These are phyloP conservation scores for Saccharomycopsis sp. DNA, from an alignment of 805 yeast genomes.

Conservation along the genomic window DNA sequence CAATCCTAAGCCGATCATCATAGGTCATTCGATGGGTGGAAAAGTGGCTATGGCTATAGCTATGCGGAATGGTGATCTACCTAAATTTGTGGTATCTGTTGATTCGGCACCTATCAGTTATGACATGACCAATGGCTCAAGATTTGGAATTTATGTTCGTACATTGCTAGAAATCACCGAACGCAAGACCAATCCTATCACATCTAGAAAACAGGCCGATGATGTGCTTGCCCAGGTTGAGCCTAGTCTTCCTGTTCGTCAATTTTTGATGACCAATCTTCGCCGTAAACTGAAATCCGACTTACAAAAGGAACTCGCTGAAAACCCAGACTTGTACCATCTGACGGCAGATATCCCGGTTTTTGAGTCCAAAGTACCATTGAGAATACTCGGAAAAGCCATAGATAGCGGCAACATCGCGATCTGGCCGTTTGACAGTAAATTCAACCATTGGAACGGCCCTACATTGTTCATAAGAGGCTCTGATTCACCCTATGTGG, in stretches of 20 bases:
- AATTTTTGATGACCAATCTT: conserved; percentile 70
- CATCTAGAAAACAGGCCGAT: conserved; percentile 46
- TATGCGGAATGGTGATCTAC: conserved; percentile 56
- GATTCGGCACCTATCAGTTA: conserved; percentile 86
- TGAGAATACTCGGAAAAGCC: conserved; percentile 58
- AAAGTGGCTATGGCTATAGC: conserved; percentile 87
- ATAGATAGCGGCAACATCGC: conserved; percentile 63
- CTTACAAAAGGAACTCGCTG: conserved; percentile 24
- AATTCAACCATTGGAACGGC: conserved; percentile 49
- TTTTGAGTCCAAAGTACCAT: conserved; percentile 55
- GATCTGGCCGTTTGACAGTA: conserved; percentile 67
- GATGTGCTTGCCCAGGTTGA: conserved; percentile 57
- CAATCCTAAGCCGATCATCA: conserved; percentile 45
- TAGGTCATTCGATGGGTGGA: conserved; percentile 92
- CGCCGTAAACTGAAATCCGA: conserved; percentile 38
- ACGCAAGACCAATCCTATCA: conserved; percentile 40
- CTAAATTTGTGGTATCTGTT: conserved; percentile 62
- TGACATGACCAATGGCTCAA: conserved; percentile 40
- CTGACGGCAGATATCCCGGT: conserved; percentile 19
- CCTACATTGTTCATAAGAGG: conserved; percentile 82
- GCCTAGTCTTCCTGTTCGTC: conserved; percentile 52
- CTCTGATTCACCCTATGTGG: conserved; percentile 62
- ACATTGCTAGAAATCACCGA: conserved; percentile 55
- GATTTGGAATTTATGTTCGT: conserved; percentile 61
- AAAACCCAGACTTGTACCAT: conserved; percentile 29